These are phyloP conservation scores for Eucalyptus viminalis DNA, from an alignment of 345 rosid genomes.

Conservation along the genomic window DNA sequence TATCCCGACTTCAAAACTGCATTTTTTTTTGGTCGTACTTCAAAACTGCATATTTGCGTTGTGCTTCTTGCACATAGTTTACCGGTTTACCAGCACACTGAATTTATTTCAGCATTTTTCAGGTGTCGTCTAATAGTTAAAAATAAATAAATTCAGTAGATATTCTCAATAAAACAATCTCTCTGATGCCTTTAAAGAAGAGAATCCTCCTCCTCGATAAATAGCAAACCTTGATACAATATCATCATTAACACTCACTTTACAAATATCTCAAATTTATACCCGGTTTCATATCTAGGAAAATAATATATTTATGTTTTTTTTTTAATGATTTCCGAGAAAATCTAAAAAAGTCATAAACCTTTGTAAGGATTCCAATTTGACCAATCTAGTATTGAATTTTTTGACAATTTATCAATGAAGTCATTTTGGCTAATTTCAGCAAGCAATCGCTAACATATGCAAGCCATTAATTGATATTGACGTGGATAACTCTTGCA, in stretches of 20 bases:
- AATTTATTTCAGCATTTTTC: neutral
- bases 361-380: neutral
- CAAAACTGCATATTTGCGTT: neutral
- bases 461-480: rapidly evolving
- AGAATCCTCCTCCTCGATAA: neutral
- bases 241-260: neutral
- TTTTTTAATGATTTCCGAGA: neutral
- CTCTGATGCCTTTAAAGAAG: neutral
- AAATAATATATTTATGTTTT: neutral
- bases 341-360: neutral
- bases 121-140: neutral
- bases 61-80: neutral
- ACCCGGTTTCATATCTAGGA: neutral
- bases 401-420: neutral
- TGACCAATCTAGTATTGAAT: neutral
- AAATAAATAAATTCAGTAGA: neutral
- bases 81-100: neutral
- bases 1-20: neutral
- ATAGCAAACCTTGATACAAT: neutral
- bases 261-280: neutral
- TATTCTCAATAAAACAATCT: neutral
- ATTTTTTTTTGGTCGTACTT: neutral
- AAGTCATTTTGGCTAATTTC: neutral
- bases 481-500: neutral
- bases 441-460: rapidly evolving